Conservation (phyloP, 129 eudicot genomes). For the Escallonia herrerae region DNA sequence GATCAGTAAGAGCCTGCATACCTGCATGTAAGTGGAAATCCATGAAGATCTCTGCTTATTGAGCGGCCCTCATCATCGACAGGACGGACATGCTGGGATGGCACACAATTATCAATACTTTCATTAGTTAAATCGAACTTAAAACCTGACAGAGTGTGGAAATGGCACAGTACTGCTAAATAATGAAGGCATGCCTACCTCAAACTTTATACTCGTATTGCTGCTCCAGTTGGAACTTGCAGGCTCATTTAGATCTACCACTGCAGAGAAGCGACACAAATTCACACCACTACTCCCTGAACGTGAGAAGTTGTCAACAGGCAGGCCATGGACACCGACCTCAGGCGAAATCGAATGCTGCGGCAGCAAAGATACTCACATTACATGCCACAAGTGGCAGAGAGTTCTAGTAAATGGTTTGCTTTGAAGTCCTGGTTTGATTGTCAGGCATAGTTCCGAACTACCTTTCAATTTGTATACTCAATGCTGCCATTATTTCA, state of each 20-base stretch:
- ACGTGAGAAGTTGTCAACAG: conserved; percentile 73
- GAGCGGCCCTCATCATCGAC: conserved; percentile 76
- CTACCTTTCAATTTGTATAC: neutral
- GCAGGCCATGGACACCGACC: conserved; percentile 78
- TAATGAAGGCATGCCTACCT: conserved; percentile 17
- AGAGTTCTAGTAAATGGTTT: neutral
- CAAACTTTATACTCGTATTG: conserved; percentile 86
- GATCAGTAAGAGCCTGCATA: conserved; percentile 9
- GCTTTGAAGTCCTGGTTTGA: neutral
- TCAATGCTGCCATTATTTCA: neutral
- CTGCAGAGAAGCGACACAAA: conserved; percentile 71
- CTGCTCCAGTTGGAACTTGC: conserved; percentile 46
- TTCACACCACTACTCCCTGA: conserved; percentile 87
- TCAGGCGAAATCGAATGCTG: conserved; percentile 94
- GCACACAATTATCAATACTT: neutral
- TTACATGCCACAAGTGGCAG: conserved; percentile 6
- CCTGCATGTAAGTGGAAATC: conserved; percentile 94
- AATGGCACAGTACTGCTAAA: neutral
- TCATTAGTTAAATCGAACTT: neutral
- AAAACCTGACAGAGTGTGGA: neutral
- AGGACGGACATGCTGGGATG: conserved; percentile 81
- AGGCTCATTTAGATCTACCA: conserved; percentile 80
- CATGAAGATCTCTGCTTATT: conserved; percentile 80
- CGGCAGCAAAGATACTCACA: conserved; percentile 13
- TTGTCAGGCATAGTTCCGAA: neutral